Percentiles rank a stretch among this genome's conserved stretches.
Evolutionary conservation across 768 basidiomycete genomes (phyloP).

Genomic region (Russula abietina): DNA sequence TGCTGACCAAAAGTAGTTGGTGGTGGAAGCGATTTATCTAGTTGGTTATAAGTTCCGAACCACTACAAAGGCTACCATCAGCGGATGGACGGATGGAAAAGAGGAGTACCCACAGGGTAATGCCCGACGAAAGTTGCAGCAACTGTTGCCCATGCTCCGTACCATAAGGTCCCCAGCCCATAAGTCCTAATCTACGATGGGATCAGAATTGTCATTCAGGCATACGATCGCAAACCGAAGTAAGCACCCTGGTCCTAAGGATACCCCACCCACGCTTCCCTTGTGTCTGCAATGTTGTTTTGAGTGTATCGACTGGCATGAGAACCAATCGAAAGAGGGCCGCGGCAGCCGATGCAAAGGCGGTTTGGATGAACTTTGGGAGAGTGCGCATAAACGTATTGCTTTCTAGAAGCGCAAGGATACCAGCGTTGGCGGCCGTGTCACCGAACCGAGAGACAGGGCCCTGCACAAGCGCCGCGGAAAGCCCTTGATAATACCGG

Average conservation of each 20-base stretch:
- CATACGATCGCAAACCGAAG: neutral
- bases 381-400: conserved; percentile 64
- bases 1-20: conserved; percentile 49
- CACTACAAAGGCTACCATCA: conserved; percentile 41
- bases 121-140: conserved; percentile 92
- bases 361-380: conserved; percentile 63
- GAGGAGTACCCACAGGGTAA: conserved; percentile 59
- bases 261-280: conserved; percentile 65
- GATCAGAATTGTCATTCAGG: neutral
- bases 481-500: conserved; percentile 84
- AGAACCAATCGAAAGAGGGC: conserved; percentile 87
- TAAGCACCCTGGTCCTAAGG: conserved; percentile 55
- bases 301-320: conserved; percentile 89
- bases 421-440: conserved; percentile 90
- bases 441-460: conserved; percentile 86
- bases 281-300: conserved; percentile 93
- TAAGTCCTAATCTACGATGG: conserved; percentile 55
- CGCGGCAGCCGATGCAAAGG: conserved; percentile 71
- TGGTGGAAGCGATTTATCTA: conserved; percentile 55
- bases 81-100: neutral
- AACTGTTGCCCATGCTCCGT: conserved; percentile 86
- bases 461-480: conserved; percentile 81
- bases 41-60: conserved; percentile 83
- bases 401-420: conserved; percentile 75
- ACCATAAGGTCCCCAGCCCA: conserved; percentile 79